Evolutionary conservation across 208 protist species (phyloP), one percentile per base, ranked within the genome.

Genomic region (Wallacemonas collosoma): DNA sequence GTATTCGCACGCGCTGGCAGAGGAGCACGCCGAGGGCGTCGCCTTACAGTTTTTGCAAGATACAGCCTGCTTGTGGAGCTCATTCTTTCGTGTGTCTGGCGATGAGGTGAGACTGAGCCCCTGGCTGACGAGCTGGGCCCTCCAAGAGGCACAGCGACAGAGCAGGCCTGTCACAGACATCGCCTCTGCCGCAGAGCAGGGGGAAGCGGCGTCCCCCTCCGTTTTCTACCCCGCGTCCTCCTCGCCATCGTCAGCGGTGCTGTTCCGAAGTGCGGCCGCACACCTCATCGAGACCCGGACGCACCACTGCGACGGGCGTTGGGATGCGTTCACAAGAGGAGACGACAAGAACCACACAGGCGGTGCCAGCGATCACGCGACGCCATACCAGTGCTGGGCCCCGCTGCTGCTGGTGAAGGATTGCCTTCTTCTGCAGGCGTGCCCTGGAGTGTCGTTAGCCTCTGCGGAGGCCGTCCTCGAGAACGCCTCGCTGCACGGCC

Each of bases 371-470:
- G 26, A 26, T 26, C 26, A 26, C 26, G 56, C 56, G 14, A 62
- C 43, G 43, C 45, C 45, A 6, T 35, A 55, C 14, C 62, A 50
- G 44, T 63, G 73, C 53, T 80, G 79, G 76, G 72, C 79, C 39
- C 66, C 79, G n/a, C 66, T 84, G 14, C 51, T 68, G 44, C 51
- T 84, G 5, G 61, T 84, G 38, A 73, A 61, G 12, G 79, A 84
- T 43, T 69, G 64, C 17, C 47, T 69, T 3, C 64, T 69, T 5
- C 48, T 69, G 3, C 47, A 43, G 35, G 64, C 50, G 15, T 60
- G 64, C 47, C 51, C 50, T 7, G 47, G 45, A 15, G 38, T 7
- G 14, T 7, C 47, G 64, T 45, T 12, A 50, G 45, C 45, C 45
- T 6, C 26, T 26, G 26, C 26, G 26, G 26, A 26, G 26, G 26